A percentile compares a stretch with the other conserved stretches of the same genome.
These are phyloP conservation scores for Alternaria sp. DNA, from an alignment of 2,329 filamentous ascomycete species.

Conservation along the genomic window DNA sequence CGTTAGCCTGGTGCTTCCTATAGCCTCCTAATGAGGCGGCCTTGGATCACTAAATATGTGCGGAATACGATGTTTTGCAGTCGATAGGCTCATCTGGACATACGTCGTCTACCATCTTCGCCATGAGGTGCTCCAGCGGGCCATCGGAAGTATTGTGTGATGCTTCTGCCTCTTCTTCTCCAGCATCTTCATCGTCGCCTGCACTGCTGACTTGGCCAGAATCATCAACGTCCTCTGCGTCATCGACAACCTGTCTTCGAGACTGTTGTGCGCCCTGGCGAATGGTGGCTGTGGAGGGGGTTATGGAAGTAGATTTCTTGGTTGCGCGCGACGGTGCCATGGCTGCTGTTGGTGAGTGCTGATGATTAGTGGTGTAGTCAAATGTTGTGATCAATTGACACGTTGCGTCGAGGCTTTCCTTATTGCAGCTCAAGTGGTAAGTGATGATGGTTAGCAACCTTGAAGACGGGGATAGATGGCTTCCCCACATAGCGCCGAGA, in stretches of 20 bases:
- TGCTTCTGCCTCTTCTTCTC: slow-evolving; percentile 12
- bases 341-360: slow-evolving; percentile 23
- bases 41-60: background rate
- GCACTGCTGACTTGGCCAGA: slow-evolving; percentile 12
- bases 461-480: background rate
- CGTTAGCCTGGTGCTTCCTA: background rate
- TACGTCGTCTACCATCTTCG: slow-evolving; percentile 36
- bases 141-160: slow-evolving; percentile 17
- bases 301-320: slow-evolving; percentile 21
- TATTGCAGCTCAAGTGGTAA: background rate
- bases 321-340: slow-evolving; percentile 28
- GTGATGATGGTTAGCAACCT: background rate
- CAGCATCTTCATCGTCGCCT: slow-evolving; percentile 11
- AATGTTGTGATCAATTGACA: slow-evolving; percentile 7
- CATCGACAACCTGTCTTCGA: slow-evolving; percentile 13
- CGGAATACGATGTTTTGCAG: background rate
- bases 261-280: slow-evolving; percentile 22
- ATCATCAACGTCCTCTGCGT: slow-evolving; percentile 18
- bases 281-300: slow-evolving; percentile 9
- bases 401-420: background rate
- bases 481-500: slow-evolving; percentile 42
- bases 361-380: slow-evolving; percentile 23
- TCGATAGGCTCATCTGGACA: slow-evolving; percentile 15
- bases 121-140: slow-evolving; percentile 30
- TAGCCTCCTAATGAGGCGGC: background rate